A percentile compares a stretch with the other conserved stretches of the same genome.
Conservation (phyloP, 805 yeast species). For the Candida morakotiae region DNA sequence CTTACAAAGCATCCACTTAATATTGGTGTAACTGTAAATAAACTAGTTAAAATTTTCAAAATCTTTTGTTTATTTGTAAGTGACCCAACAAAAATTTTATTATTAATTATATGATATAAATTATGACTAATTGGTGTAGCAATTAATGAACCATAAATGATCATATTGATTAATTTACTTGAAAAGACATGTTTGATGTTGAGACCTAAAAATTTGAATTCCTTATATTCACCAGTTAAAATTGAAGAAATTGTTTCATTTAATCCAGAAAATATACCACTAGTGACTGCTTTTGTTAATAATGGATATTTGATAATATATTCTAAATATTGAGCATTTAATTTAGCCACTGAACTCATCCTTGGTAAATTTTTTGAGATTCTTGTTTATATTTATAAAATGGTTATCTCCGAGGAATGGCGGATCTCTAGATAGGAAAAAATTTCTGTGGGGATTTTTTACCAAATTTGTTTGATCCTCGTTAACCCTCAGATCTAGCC, state of each 20-base stretch:
- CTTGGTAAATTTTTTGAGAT: too few species aligned
- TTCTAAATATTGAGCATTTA: constrained; percentile 30
- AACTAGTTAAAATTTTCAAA: constrained; percentile 47
- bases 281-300: constrained; percentile 54
- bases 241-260: constrained; percentile 56
- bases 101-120: constrained; percentile 46
- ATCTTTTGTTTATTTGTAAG: constrained; percentile 39
- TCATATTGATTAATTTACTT: constrained; percentile 48
- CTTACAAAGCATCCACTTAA: constrained; percentile 45
- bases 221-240: constrained; percentile 43
- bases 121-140: constrained; percentile 59
- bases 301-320: constrained; percentile 48
- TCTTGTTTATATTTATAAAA: not conserved
- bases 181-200: constrained; percentile 39
- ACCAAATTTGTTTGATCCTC: not conserved
- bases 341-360: constrained; percentile 2
- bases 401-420: constrained; percentile 2
- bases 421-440: not conserved
- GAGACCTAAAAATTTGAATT: constrained; percentile 11
- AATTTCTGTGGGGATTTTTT: not conserved
- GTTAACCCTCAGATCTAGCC: not conserved
- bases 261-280: constrained; percentile 50
- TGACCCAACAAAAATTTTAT: constrained; percentile 36
- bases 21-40: constrained; percentile 54
- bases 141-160: constrained; percentile 50